Evolutionary conservation across 192 early-diverging fungal species (phyloP), one percentile per base, ranked within the genome.

Genomic region (Coemansia sp.): DNA sequence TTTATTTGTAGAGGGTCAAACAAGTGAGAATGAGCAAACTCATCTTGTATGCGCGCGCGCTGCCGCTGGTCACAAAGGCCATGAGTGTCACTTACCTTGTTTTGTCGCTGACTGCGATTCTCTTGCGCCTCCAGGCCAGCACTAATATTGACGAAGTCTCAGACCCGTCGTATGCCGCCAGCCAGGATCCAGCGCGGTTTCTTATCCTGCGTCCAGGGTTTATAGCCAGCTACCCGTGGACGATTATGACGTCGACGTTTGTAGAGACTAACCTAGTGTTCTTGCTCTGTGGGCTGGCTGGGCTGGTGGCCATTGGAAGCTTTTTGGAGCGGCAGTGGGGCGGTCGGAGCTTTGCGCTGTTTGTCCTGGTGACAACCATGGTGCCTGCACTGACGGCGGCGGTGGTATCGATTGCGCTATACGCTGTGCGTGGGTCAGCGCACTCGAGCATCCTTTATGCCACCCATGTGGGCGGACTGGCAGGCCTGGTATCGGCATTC

Each of bases 321-420:
- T 96, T 94, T 74, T 82, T 96, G 69, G 96, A 96, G 74, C 84
- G 87, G 23, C 86, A 87, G 62, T 98, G 94, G 93, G 94, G 94
- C 10, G 77, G 86, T 28, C 87, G 87, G 61, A 89, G 92, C 61
- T 88, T 93, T 59, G 68, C 89, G n/a, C 89, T 88, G 59, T 92
- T 90, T 71, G 62, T 94, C 33, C 32, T 69, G 1, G 77, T 96
- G 6, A 37, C 64, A 17, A 57, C 67, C 19, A 43, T 46, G 74
- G 89, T 43, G 84, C 85, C 59, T 33, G 86, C 62, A 52, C 74
- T 46, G 55, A 88, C 30, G 86, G 84, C 78, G 0, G 88, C 64
- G 35, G 11, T 62, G 21, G 42, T 44, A 19, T 35, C 63, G 30
- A 39, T 70, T 55, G 47, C 64, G 37, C 16, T 75, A 28, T 64